Evolutionary conservation across 345 rosid genomes (phyloP).

Genomic region (Ricinus communis): DNA sequence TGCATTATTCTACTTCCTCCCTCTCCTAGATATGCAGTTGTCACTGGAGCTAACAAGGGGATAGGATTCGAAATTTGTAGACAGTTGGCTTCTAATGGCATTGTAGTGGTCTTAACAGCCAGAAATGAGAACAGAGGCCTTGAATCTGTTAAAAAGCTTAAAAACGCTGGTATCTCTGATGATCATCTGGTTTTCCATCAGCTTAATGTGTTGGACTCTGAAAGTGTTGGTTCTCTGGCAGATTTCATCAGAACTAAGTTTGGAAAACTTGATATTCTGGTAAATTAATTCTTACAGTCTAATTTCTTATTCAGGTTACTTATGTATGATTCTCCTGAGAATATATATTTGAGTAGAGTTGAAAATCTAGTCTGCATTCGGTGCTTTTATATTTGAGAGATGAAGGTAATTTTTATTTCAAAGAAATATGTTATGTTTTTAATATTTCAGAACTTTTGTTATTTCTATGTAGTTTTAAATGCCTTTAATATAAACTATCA

Average conservation of each 20-base stretch:
- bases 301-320: too few relatives aligned
- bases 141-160: conserved; percentile 14
- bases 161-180: conserved; percentile 4
- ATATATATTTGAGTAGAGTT: too few relatives aligned
- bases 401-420: too few relatives aligned
- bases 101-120: conserved; percentile 14
- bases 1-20: too few relatives aligned
- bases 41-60: conserved; percentile 17
- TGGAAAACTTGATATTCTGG: conserved; percentile 23
- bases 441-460: too few relatives aligned
- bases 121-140: conserved; percentile 10
- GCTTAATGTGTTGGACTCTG: conserved; percentile 14
- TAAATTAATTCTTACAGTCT: background rate
- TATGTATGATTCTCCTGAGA: too few relatives aligned
- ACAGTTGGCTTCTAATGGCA: conserved; percentile 14
- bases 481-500: too few relatives aligned
- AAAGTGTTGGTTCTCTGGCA: background rate
- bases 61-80: conserved; percentile 17
- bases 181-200: conserved; percentile 9
- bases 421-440: too few relatives aligned
- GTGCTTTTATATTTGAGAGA: too few relatives aligned
- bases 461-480: too few relatives aligned
- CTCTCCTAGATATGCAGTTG: conserved; percentile 5
- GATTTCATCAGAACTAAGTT: conserved; percentile 5
- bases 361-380: too few relatives aligned